Conservation (phyloP, 805 yeast species). For the Tetrapisispora iriomotensis region DNA sequence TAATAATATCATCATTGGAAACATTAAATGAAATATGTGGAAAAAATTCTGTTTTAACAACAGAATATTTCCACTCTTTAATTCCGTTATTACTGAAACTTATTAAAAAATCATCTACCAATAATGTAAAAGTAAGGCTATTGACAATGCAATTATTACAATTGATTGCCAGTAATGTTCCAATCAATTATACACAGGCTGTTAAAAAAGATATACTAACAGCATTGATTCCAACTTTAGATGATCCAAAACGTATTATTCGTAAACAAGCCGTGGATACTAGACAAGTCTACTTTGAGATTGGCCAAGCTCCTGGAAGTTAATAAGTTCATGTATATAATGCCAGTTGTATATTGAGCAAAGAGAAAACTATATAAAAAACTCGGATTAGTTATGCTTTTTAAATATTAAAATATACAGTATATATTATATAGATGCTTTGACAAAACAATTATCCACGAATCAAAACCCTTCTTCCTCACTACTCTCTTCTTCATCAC, state of each 20-base stretch:
- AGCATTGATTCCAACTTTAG: constrained; percentile 44
- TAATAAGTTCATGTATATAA: no score
- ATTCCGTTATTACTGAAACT: constrained; percentile 43
- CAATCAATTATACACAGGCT: constrained; percentile 39
- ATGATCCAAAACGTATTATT: constrained; percentile 64
- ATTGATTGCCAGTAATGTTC: constrained; percentile 33
- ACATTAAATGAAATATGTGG: constrained; percentile 48
- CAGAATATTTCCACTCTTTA: constrained; percentile 45
- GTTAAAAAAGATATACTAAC: constrained; percentile 41
- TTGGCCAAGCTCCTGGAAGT: constrained; percentile 24
- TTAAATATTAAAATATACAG: no score
- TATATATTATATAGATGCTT: no score
- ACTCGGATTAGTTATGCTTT: no score
- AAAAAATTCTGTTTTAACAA: constrained; percentile 44
- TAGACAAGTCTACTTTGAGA: constrained; percentile 64
- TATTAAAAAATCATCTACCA: constrained; percentile 17
- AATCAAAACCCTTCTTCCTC: constrained; percentile 24
- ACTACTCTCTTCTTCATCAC: constrained; percentile 40
- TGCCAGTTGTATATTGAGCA: no score
- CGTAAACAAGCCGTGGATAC: constrained; percentile 71
- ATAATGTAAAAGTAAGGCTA: constrained; percentile 43
- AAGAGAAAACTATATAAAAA: no score
- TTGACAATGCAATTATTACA: constrained; percentile 51
- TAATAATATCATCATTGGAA: constrained; percentile 50
- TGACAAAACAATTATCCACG: no score